Evolutionary conservation across 208 protist species (phyloP).

Genomic region (Tritrichomonas foetus): DNA sequence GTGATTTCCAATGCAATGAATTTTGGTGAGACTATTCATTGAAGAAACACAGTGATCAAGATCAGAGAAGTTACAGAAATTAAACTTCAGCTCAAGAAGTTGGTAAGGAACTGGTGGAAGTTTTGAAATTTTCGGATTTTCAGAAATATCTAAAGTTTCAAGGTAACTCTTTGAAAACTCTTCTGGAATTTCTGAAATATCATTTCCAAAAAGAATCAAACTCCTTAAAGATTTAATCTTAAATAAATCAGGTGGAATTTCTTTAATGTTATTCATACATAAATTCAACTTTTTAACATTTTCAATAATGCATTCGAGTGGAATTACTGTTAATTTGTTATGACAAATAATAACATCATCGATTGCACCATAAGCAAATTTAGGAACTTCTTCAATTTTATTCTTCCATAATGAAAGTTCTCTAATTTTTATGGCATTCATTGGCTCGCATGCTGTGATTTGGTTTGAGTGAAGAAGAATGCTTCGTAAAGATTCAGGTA

Average conservation of each 20-base stretch:
- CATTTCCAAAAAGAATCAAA: background rate
- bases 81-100: background rate
- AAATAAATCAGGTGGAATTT: background rate
- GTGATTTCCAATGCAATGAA: conserved; percentile 11
- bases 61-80: background rate
- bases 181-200: background rate
- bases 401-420: background rate
- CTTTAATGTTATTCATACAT: background rate
- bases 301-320: background rate
- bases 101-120: background rate
- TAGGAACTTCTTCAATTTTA: background rate
- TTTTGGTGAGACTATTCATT: background rate
- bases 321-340: background rate
- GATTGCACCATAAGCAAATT: background rate
- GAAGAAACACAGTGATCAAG: background rate
- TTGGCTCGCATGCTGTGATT: background rate
- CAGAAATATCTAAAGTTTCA: background rate
- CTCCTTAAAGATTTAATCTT: background rate
- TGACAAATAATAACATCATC: background rate
- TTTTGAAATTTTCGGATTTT: background rate
- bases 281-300: background rate
- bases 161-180: background rate
- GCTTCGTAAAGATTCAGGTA: background rate
- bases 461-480: background rate
- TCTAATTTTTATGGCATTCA: background rate